phyloP scores from a whole-genome alignment of 2,329 filamentous ascomycete species.

The Amylocarpus encephaloides region DNA sequence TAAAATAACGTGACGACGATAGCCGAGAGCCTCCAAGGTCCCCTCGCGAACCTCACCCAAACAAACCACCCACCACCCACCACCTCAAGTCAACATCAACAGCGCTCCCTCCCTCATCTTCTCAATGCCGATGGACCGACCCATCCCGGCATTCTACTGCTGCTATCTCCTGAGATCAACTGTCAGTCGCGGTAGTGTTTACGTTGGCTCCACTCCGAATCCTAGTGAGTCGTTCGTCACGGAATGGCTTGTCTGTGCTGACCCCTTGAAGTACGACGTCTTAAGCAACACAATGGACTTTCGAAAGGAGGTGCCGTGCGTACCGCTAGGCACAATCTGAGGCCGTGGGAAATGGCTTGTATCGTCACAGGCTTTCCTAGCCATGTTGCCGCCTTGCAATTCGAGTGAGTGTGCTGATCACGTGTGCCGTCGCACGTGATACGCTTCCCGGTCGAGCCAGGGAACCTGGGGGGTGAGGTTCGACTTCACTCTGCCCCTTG shows the following conservation, averaged over 20 bases:
- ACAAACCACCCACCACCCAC: not conserved
- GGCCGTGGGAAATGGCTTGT: constrained; percentile 88
- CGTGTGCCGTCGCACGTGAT: no score
- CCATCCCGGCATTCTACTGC: constrained; percentile 83
- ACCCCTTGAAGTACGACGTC: constrained; percentile 51
- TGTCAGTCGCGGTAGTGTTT: constrained; percentile 61
- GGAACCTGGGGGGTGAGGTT: no score
- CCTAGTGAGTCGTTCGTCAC: constrained; percentile 39
- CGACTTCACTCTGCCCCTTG: no score
- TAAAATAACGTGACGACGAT: constrained; percentile 6
- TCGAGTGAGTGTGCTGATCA: constrained; percentile 59
- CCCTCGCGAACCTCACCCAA: not conserved
- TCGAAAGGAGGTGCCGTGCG: constrained; percentile 72
- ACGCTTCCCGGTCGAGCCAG: no score
- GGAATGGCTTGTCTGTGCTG: constrained; percentile 1
- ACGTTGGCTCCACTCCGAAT: constrained; percentile 89
- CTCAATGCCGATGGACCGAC: constrained; percentile 33
- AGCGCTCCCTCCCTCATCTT: not conserved
- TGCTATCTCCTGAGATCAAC: constrained; percentile 89
- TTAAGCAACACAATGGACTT: constrained; percentile 87
- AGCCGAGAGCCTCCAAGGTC: not conserved
- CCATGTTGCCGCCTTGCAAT: constrained; percentile 81
- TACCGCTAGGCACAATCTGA: constrained; percentile 60
- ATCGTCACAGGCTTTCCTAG: constrained; percentile 86
- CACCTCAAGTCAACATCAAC: constrained; percentile 5